These are phyloP conservation scores for Termitomyces sp. DNA, from an alignment of 768 basidiomycete species.

Conservation along the genomic window DNA sequence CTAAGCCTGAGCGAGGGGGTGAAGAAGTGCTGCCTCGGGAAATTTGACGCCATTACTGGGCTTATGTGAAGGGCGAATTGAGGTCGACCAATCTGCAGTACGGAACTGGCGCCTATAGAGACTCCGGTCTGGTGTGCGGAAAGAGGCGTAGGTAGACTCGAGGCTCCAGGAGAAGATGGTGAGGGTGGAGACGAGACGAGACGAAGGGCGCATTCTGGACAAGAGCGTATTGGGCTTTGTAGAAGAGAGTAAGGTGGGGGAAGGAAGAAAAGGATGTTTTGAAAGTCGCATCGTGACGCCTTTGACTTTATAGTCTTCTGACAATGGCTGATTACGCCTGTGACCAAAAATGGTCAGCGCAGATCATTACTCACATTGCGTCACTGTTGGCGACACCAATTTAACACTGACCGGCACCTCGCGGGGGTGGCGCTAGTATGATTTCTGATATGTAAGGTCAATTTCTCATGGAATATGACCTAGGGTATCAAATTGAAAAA, in stretches of 20 bases:
- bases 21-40: background rate
- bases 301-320: conserved; percentile 3
- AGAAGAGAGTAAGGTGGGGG: background rate
- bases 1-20: background rate
- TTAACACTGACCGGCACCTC: too few relatives aligned
- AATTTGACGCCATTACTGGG: too few relatives aligned
- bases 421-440: background rate
- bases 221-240: background rate
- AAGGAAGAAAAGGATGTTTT: background rate
- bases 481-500: background rate
- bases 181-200: conserved; percentile 11
- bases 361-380: background rate
- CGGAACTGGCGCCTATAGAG: too few relatives aligned
- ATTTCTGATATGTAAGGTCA: background rate
- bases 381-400: background rate
- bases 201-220: conserved; percentile 12
- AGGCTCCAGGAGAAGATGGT: conserved; percentile 15
- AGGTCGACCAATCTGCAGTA: too few relatives aligned
- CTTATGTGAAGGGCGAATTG: too few relatives aligned
- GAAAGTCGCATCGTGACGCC: background rate
- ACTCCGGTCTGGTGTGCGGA: too few relatives aligned
- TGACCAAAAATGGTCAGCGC: conserved; percentile 4
- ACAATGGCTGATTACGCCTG: background rate
- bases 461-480: background rate
- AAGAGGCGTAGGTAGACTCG: background rate